Percentiles rank a stretch among this genome's conserved stretches.
These are phyloP conservation scores for Globisporangium abappressorium DNA, from an alignment of 352 stramenopile genomes.

Conservation along the genomic window DNA sequence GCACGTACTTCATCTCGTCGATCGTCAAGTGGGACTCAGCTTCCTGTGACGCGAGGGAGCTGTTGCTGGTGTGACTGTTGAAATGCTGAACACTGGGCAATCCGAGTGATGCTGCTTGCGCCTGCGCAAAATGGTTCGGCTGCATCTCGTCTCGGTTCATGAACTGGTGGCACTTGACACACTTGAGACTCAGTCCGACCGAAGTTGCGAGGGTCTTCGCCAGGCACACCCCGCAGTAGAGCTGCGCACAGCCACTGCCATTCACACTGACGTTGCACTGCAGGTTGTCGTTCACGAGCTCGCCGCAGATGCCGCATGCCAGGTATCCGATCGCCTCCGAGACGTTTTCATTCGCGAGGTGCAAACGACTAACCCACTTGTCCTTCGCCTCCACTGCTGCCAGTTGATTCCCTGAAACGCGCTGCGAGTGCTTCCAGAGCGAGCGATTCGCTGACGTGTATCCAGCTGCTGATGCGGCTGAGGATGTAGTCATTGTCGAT, in stretches of 20 bases:
- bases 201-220: slow-evolving; percentile 24
- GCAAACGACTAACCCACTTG: slow-evolving; percentile 43
- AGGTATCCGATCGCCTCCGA: slow-evolving; percentile 50
- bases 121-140: slow-evolving; percentile 60
- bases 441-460: slow-evolving; percentile 17
- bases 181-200: slow-evolving; percentile 33
- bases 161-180: slow-evolving; percentile 49
- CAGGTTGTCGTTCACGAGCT: slow-evolving; percentile 71
- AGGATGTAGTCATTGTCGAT: background rate
- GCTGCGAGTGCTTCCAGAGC: slow-evolving; percentile 43
- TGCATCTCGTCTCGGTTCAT: slow-evolving; percentile 44
- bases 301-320: slow-evolving; percentile 68
- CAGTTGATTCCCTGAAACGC: background rate
- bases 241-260: slow-evolving; percentile 43
- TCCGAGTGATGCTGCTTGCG: slow-evolving; percentile 51
- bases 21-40: slow-evolving; percentile 21
- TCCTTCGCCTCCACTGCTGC: slow-evolving; percentile 29
- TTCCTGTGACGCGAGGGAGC: slow-evolving; percentile 2
- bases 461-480: slow-evolving; percentile 8
- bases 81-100: slow-evolving; percentile 27
- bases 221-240: slow-evolving; percentile 70
- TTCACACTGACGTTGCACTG: slow-evolving; percentile 44
- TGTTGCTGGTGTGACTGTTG: background rate
- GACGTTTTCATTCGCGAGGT: slow-evolving; percentile 37
- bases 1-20: slow-evolving; percentile 43